phyloP scores from a whole-genome alignment of 352 stramenopile genomes.

The Phytophthora tubulina region DNA sequence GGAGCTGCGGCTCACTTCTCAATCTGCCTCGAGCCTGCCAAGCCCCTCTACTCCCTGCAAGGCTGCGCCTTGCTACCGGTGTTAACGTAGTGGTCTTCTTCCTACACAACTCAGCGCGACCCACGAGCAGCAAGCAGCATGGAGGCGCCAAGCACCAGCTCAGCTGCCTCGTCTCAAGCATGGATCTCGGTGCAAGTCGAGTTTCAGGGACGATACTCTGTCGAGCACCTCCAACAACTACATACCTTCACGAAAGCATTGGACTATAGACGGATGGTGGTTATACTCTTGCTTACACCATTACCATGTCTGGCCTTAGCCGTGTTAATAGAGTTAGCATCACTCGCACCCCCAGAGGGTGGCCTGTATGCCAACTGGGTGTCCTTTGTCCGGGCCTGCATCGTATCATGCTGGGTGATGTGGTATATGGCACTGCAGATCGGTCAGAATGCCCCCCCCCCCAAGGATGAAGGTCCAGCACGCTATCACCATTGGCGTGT shows the following conservation, averaged over 20 bases:
- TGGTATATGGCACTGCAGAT: constrained; percentile 27
- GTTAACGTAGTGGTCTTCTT: too few relatives aligned
- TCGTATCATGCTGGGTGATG: constrained; percentile 19
- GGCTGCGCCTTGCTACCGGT: too few relatives aligned
- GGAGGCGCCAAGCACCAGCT: too few relatives aligned
- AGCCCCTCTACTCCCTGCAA: too few relatives aligned
- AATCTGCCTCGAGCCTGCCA: too few relatives aligned
- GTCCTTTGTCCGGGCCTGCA: constrained; percentile 25
- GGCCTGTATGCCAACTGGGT: constrained; percentile 25
- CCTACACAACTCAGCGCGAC: too few relatives aligned
- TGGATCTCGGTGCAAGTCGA: constrained; percentile 36
- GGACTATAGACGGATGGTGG: neutral
- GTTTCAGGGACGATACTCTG: constrained; percentile 42
- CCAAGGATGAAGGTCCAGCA: constrained; percentile 16
- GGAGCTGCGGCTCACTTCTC: too few relatives aligned
- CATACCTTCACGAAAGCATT: neutral
- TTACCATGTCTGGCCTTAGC: constrained; percentile 7
- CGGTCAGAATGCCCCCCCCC: constrained; percentile 15
- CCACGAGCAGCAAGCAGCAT: too few relatives aligned
- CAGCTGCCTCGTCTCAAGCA: neutral
- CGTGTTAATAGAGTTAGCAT: neutral
- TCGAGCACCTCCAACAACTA: constrained; percentile 31
- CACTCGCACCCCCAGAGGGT: constrained; percentile 3
- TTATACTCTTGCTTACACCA: constrained; percentile 10
- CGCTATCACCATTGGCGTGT: constrained; percentile 14